Evolutionary conservation across 106 monocot species (phyloP), one percentile per base, ranked within the genome.

Genomic region (Dendrobium huoshanense): DNA sequence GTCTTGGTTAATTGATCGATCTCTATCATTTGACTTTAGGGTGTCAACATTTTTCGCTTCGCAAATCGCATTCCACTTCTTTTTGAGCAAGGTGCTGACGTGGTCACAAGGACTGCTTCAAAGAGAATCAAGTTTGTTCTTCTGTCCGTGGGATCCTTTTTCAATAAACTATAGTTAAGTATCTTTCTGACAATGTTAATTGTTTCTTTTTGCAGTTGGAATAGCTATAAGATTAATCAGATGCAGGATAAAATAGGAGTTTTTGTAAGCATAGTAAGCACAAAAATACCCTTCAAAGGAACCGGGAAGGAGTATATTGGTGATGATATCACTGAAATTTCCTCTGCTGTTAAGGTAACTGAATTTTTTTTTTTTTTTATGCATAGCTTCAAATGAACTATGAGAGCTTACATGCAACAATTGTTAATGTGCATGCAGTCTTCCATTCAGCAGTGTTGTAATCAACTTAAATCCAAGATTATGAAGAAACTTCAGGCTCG

Each of bases 221-320:
- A 84, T 81, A 93, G 80, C 76, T 99, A 98, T 84, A 99, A 93
- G 83, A 99, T 99, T 64, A 99, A 99, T 68, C 95, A 92, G 75
- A 82, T 80, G 67, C 98, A 99, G 81, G 98, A 99, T 83, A 99
- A 99, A 88, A 90, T 99, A 61, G 95, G 98, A 44, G 95, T 99
- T n/a, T 99, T 95, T 85, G 91, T 99, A 18, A 95, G 98, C 83
- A 99, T 99, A 72, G 98, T 99, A 42, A 99, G 98, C 81, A 99
- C 98, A 84, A 99, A 99, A 85, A 95, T 99, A 84, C 98, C 98
- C 40, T 99, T 95, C 80, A 99, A 99, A 84, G 98, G 98, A 82
- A 99, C 98, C 45, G 95, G 98, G 4, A 99, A 99, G 80, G 98
- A 95, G 82, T 99, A 99, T 81, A 99, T 95, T 86, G 98, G 98